Percentiles rank a stretch among this genome's conserved stretches.
These are phyloP conservation scores for Xylaria intraflava DNA, from an alignment of 495 filamentous ascomycete species.

Conservation along the genomic window DNA sequence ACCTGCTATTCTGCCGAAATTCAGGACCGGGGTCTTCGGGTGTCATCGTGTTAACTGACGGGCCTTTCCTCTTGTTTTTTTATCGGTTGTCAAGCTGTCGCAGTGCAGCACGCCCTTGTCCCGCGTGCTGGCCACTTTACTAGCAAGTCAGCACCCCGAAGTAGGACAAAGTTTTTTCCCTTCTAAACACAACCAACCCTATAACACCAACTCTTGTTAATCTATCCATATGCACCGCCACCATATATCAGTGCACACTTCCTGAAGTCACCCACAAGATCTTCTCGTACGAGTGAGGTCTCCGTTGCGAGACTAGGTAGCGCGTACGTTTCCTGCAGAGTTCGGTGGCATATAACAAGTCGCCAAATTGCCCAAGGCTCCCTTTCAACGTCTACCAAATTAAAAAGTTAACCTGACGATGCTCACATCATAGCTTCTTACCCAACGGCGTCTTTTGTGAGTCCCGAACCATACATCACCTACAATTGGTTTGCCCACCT, in stretches of 20 bases:
- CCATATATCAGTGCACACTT: background rate
- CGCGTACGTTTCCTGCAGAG: background rate
- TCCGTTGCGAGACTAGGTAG: slow-evolving; percentile 1
- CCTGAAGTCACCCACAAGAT: slow-evolving; percentile 2
- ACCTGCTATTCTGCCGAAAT: slow-evolving; percentile 9
- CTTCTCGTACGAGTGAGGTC: background rate
- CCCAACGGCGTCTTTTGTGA: slow-evolving; percentile 5
- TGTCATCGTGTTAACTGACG: slow-evolving; percentile 3
- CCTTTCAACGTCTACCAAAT: background rate
- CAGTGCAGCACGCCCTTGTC: slow-evolving; percentile 5
- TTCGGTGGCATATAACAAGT: background rate
- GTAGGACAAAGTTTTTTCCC: slow-evolving; percentile 5
- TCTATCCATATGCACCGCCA: slow-evolving; percentile 2
- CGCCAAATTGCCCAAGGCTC: background rate
- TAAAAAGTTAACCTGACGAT: slow-evolving; percentile 4
- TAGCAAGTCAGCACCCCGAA: slow-evolving; percentile 3
- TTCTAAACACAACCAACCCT: slow-evolving; percentile 4
- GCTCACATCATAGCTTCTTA: slow-evolving; percentile 9
- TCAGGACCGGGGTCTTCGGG: slow-evolving; percentile 6
- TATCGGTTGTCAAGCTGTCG: slow-evolving; percentile 9
- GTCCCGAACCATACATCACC: background rate
- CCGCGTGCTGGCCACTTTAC: background rate
- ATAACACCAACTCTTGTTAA: slow-evolving; percentile 8
- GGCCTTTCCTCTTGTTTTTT: background rate
- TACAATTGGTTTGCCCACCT: background rate